These are phyloP conservation scores for Effrenium voratum DNA, from an alignment of 73 alveolate species.

Conservation along the genomic window DNA sequence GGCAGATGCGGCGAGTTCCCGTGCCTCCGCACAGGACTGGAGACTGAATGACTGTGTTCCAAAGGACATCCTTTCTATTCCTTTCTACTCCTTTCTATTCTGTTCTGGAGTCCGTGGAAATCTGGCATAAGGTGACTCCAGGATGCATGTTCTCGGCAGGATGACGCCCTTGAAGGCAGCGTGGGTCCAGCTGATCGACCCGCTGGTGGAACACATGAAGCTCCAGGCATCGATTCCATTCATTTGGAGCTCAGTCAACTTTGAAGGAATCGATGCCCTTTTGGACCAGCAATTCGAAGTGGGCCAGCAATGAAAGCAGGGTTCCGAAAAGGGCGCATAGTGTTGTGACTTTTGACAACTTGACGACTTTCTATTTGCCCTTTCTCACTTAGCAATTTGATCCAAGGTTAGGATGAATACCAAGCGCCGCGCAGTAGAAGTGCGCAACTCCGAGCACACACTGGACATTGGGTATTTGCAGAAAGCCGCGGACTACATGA, in stretches of 20 bases:
- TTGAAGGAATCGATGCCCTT: no score
- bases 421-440: conserved; percentile 98
- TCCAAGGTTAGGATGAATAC: conserved; percentile 98
- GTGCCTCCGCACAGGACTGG: conserved; percentile 93
- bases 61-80: neutral
- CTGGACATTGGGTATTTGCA: conserved; percentile 95
- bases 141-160: conserved; percentile 96
- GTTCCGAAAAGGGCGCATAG: neutral
- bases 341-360: neutral
- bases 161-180: conserved; percentile 98
- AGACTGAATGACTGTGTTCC: neutral
- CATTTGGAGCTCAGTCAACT: no score
- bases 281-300: no score
- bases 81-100: neutral
- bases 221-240: conserved; percentile 97
- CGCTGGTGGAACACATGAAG: conserved; percentile 99
- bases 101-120: no score
- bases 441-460: conserved; percentile 98
- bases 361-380: neutral
- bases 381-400: neutral
- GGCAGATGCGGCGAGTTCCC: conserved; percentile 85
- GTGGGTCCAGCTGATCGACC: conserved; percentile 99
- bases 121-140: no score
- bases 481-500: conserved; percentile 93
- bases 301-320: no score